Evolutionary conservation across 2,329 filamentous ascomycete species (phyloP), one percentile per base, ranked within the genome.

Genomic region (Clathrospora elynae): DNA sequence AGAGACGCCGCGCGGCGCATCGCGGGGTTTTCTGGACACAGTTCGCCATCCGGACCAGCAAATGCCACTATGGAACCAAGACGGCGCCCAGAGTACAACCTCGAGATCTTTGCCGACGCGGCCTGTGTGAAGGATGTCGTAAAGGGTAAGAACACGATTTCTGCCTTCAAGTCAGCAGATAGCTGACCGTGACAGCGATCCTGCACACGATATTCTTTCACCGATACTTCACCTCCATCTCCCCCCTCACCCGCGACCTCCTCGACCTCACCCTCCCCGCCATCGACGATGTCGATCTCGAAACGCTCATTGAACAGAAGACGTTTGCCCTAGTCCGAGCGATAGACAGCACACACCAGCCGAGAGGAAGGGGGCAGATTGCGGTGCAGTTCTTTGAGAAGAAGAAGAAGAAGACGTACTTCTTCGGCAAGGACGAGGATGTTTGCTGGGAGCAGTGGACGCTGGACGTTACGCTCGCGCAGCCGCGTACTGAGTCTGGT

Each of bases 201-300:
- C 81, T 97, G 35, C 91, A 96, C 71, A 95, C 91, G 35, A 96
- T 97, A 71, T 99, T 97, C 83, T 97, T 97, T 80, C 91, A 96
- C 76, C 87, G 93, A 65, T 95, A 92, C 81, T 96, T 97, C 78
- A 90, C 90, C 43, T 85, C 89, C 45, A 81, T 96, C 59, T 78
- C 82, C 28, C 92, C 93, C 5, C 82, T 83, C 52, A 90, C 89
- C 52, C 86, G 90, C 73, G 91, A 96, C 66, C 84, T 96, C 52
- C 85, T 96, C 55, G 91, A 95, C 72, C 81, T 96, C 49, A 91
- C 90, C 22, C 82, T 97, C 18, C 91, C 93, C 36, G 88, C 88
- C 62, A 87, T 97, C 64, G 84, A 90, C 67, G 90, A 96, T 66
- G 86, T 87, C 54, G 90, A 96, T 71, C 85, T 97, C 53, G 90